These are phyloP conservation scores for Tolypocladium endophyticum DNA, from an alignment of 2,329 filamentous ascomycete genomes.

Conservation along the genomic window DNA sequence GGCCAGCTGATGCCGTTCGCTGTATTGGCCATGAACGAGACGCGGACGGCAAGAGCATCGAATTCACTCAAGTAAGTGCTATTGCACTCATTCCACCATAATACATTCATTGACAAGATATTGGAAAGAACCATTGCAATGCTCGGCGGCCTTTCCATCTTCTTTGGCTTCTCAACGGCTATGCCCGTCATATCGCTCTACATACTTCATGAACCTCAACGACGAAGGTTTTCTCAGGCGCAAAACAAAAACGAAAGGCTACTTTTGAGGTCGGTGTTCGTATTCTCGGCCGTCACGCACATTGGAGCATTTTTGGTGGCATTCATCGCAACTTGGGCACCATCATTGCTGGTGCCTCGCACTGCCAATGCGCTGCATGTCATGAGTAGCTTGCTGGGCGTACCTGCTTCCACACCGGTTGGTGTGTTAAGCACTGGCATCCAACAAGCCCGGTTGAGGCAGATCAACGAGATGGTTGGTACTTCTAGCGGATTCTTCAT, in stretches of 20 bases:
- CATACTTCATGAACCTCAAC: background rate
- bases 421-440: background rate
- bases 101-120: background rate
- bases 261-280: background rate
- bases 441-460: constrained; percentile 4
- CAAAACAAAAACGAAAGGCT: background rate
- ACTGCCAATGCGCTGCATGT: background rate
- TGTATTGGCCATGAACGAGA: constrained; percentile 1
- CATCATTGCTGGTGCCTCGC: background rate
- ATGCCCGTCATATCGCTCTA: constrained; percentile 2
- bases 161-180: constrained; percentile 2
- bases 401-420: background rate
- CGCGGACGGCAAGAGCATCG: background rate
- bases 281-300: constrained; percentile 2
- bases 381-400: constrained; percentile 2
- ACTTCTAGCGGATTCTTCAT: constrained; percentile 8
- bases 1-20: constrained; percentile 3
- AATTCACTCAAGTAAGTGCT: background rate
- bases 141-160: background rate
- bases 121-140: background rate
- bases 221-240: background rate
- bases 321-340: background rate
- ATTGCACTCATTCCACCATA: no score
- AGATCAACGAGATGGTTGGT: constrained; percentile 9
- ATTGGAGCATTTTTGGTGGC: constrained; percentile 5